A percentile compares a stretch with the other conserved stretches of the same genome.
phyloP scores from a whole-genome alignment of 1,284 basidiomycete species.

The Malassezia dermatis region DNA sequence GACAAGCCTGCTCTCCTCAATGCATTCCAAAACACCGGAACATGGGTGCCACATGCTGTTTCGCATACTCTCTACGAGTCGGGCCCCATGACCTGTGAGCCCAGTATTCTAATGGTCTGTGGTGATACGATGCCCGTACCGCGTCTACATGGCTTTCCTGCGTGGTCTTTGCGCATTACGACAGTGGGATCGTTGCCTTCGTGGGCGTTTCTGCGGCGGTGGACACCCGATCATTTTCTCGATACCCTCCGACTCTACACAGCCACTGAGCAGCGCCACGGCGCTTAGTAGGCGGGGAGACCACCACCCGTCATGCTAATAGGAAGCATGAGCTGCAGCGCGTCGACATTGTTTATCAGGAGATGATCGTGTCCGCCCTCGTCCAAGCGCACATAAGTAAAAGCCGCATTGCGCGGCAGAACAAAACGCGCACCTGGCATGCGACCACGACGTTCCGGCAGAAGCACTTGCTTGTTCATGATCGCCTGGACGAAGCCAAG shows the following conservation, averaged over 20 bases:
- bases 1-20: conserved; percentile 6
- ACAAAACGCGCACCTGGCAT: background rate
- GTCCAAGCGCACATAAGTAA: conserved; percentile 24
- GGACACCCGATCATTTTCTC: conserved; percentile 9
- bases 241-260: conserved; percentile 13
- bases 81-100: background rate
- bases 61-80: background rate
- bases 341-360: conserved; percentile 24
- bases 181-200: conserved; percentile 1
- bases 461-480: conserved; percentile 12
- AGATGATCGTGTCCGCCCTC: conserved; percentile 31
- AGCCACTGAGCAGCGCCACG: conserved; percentile 9
- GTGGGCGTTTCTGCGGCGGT: background rate
- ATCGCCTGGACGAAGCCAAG: conserved; percentile 7
- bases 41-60: background rate
- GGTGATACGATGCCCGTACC: background rate
- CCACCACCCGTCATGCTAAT: background rate
- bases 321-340: conserved; percentile 16
- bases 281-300: conserved; percentile 5
- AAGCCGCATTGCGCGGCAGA: conserved; percentile 5
- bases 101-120: conserved; percentile 10
- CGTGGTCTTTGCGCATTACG: conserved; percentile 9
- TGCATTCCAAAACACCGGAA: background rate
- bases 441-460: conserved; percentile 7
- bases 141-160: conserved; percentile 11